These are phyloP conservation scores for Remersonia thermophila DNA, from an alignment of 2,329 filamentous ascomycete species.

Conservation along the genomic window DNA sequence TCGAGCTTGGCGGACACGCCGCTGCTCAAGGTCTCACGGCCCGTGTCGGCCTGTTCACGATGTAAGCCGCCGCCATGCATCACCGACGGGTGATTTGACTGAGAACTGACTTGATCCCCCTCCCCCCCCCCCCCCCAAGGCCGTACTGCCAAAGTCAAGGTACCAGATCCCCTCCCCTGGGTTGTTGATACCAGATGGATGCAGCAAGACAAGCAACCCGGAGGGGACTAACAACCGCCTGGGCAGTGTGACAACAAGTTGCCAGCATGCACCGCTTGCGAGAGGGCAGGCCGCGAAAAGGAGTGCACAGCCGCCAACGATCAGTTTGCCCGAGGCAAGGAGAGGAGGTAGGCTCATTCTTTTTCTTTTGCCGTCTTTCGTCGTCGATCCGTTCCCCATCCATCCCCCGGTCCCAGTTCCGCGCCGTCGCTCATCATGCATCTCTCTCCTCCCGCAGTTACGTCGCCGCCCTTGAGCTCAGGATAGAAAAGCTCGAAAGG, in stretches of 20 bases:
- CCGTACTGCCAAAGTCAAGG: constrained; percentile 87
- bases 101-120: too few relatives aligned
- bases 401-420: too few relatives aligned
- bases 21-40: constrained; percentile 60
- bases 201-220: too few relatives aligned
- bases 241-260: constrained; percentile 84
- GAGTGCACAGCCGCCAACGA: constrained; percentile 93
- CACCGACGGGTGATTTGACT: too few relatives aligned
- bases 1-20: constrained; percentile 42
- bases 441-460: too few relatives aligned
- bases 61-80: constrained; percentile 33
- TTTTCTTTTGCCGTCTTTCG: too few relatives aligned
- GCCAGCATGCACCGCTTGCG: constrained; percentile 88
- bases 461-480: constrained; percentile 85
- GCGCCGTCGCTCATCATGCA: too few relatives aligned
- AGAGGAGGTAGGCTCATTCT: constrained; percentile 52
- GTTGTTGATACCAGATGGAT: too few relatives aligned
- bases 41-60: constrained; percentile 68
- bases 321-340: constrained; percentile 89
- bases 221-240: constrained; percentile 7
- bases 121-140: too few relatives aligned
- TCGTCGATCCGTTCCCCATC: too few relatives aligned
- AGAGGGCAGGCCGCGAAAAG: constrained; percentile 72
- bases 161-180: too few relatives aligned
- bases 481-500: constrained; percentile 77